These are phyloP conservation scores for Rosa chinensis DNA, from an alignment of 306 rosid genomes.

Conservation along the genomic window DNA sequence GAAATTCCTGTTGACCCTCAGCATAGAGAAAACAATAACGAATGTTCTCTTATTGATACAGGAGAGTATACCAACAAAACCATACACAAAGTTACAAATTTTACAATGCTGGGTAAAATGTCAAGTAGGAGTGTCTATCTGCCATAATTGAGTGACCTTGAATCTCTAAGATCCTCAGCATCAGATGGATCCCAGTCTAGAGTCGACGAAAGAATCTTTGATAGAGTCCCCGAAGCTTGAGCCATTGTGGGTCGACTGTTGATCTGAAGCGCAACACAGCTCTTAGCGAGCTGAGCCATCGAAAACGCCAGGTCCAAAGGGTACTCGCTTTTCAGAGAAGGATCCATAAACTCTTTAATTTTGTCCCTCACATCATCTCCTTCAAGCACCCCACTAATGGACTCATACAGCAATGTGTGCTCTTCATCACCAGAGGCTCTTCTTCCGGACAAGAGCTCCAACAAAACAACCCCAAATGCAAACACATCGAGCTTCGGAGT, in stretches of 20 bases:
- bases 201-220: conserved; percentile 62
- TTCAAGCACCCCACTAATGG: conserved; percentile 43
- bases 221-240: conserved; percentile 46
- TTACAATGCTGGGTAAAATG: not conserved
- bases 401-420: conserved; percentile 18
- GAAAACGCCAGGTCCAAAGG: conserved; percentile 73
- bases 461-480: conserved; percentile 63
- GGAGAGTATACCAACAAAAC: not conserved
- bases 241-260: conserved; percentile 54
- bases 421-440: conserved; percentile 39
- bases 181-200: conserved; percentile 76
- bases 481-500: conserved; percentile 72
- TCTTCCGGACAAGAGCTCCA: conserved; percentile 71
- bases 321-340: conserved; percentile 40
- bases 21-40: not conserved
- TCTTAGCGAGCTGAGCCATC: conserved; percentile 58
- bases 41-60: not conserved
- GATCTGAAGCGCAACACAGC: conserved; percentile 48
- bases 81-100: not conserved
- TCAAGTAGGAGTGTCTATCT: conserved; percentile 21
- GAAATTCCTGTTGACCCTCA: not conserved
- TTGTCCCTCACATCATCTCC: conserved; percentile 60
- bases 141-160: conserved; percentile 36
- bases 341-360: conserved; percentile 60
- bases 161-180: conserved; percentile 50